Evolutionary conservation across 179 eudicot species (phyloP).

Genomic region (Silene noctiflora): DNA sequence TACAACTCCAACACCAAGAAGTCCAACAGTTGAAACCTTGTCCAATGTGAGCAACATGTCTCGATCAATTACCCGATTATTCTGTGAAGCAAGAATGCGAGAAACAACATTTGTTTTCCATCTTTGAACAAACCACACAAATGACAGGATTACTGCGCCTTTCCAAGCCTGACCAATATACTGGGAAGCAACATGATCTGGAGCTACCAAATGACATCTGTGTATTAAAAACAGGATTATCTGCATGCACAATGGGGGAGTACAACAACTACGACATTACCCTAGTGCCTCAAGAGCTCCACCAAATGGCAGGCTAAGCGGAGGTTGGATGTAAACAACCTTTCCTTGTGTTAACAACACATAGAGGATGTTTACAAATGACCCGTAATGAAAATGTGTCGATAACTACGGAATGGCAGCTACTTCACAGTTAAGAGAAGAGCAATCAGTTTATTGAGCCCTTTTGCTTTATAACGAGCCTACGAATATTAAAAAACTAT

Average conservation of each 20-base stretch:
- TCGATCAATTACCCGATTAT: conserved; percentile 40
- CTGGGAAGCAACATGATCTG: conserved; percentile 56
- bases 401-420: not conserved
- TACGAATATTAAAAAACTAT: not conserved
- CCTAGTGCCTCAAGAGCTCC: not conserved
- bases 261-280: too few relatives aligned
- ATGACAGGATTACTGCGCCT: conserved; percentile 68
- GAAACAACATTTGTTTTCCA: conserved; percentile 80
- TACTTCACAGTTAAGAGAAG: not conserved
- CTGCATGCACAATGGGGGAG: not conserved
- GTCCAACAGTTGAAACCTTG: conserved; percentile 76
- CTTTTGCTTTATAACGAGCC: not conserved
- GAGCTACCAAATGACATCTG: conserved; percentile 78
- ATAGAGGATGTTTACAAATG: not conserved
- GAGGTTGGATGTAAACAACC: not conserved
- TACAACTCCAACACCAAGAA: conserved; percentile 69
- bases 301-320: not conserved
- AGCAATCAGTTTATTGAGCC: not conserved
- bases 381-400: not conserved
- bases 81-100: conserved; percentile 53
- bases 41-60: conserved; percentile 68
- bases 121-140: conserved; percentile 85
- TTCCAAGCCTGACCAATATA: conserved; percentile 68
- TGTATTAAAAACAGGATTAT: conserved; percentile 11
- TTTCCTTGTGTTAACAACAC: not conserved